Conservation (phyloP, 73 alveolate genomes). For the Tetrahymena malaccensis region DNA sequence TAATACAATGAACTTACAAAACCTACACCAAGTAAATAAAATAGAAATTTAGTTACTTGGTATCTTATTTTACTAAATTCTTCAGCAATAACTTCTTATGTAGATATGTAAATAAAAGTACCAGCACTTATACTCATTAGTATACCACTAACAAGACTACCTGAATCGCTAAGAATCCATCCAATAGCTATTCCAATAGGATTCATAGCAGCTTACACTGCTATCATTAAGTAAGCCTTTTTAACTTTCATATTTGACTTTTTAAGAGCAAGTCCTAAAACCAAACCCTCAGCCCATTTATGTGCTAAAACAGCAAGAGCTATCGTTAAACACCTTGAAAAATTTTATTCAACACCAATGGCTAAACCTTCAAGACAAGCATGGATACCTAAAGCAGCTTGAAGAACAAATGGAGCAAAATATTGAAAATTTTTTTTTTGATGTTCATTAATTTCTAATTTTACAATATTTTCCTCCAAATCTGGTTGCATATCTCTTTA, state of each 20-base stretch:
- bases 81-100: constrained; percentile 84
- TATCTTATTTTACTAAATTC: constrained; percentile 38
- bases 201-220: constrained; percentile 54
- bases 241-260: constrained; percentile 7
- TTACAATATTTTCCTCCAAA: constrained; percentile 53
- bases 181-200: constrained; percentile 83
- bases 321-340: constrained; percentile 49
- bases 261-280: constrained; percentile 60
- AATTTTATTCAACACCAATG: constrained; percentile 68
- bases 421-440: not conserved
- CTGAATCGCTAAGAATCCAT: constrained; percentile 49
- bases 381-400: constrained; percentile 82
- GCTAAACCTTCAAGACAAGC: constrained; percentile 92
- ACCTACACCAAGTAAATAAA: constrained; percentile 8
- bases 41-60: not conserved
- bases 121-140: constrained; percentile 80
- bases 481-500: not conserved
- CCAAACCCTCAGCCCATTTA: constrained; percentile 75
- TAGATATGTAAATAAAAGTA: constrained; percentile 79
- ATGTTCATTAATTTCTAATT: constrained; percentile 39
- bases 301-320: constrained; percentile 79
- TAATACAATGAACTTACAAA: constrained; percentile 19
- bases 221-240: constrained; percentile 27
- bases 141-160: constrained; percentile 55
- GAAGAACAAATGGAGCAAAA: constrained; percentile 63